Evolutionary conservation across 1,139 yeast genomes (phyloP).

Genomic region (Hansenula lynferdii): DNA sequence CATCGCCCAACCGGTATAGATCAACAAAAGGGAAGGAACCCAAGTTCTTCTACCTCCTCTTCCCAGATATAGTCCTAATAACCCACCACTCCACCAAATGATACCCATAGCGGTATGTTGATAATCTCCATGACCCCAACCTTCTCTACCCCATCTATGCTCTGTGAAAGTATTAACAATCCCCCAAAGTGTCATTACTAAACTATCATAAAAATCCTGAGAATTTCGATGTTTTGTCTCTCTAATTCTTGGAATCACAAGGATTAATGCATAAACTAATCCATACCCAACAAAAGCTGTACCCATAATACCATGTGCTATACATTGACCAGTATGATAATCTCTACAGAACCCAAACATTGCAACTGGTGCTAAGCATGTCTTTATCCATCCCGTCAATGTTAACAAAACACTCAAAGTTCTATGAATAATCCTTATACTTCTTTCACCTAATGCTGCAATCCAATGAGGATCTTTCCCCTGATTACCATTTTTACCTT

Average conservation of each 20-base stretch:
- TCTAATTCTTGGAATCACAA: slow-evolving; percentile 64
- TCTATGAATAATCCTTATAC: slow-evolving; percentile 36
- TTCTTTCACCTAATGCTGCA: slow-evolving; percentile 27
- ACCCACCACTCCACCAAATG: slow-evolving; percentile 94
- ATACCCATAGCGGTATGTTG: slow-evolving; percentile 97
- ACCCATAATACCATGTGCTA: slow-evolving; percentile 98
- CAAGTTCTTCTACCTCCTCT: slow-evolving; percentile 61
- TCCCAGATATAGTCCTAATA: slow-evolving; percentile 74
- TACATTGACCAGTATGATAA: slow-evolving; percentile 81
- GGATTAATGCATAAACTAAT: slow-evolving; percentile 56
- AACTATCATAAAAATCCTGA: slow-evolving; percentile 83
- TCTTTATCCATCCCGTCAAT: slow-evolving; percentile 60
- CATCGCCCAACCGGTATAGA: slow-evolving; percentile 94
- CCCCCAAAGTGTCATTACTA: slow-evolving; percentile 85
- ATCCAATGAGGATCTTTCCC: slow-evolving; percentile 22
- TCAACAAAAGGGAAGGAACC: slow-evolving; percentile 74
- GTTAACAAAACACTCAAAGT: slow-evolving; percentile 40
- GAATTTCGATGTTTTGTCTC: slow-evolving; percentile 45
- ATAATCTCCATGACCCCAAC: slow-evolving; percentile 87
- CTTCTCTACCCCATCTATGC: slow-evolving; percentile 87
- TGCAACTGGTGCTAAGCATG: slow-evolving; percentile 78
- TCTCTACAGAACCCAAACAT: slow-evolving; percentile 80
- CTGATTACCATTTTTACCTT: slow-evolving; percentile 30
- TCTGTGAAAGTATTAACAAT: slow-evolving; percentile 92
- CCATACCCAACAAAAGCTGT: slow-evolving; percentile 81